Evolutionary conservation across 805 yeast species (phyloP).

Genomic region (Monosporozyma yasuniensis): DNA sequence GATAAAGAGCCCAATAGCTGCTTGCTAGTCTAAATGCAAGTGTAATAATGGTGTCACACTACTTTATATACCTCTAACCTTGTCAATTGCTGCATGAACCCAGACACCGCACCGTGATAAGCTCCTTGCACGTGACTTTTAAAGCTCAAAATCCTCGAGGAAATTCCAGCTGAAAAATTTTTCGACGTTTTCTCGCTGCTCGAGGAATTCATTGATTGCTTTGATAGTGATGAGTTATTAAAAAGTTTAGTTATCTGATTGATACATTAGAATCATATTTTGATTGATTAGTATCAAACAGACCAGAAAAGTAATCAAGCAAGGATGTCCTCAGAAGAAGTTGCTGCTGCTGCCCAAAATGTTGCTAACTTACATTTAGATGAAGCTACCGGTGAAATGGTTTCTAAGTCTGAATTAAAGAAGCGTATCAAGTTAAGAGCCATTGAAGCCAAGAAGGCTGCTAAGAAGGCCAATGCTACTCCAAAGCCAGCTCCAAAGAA

Average conservation of each 20-base stretch:
- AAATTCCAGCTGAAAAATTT: not conserved
- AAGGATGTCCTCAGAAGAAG: conserved; percentile 34
- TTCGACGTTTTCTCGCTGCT: not conserved
- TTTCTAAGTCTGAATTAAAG: conserved; percentile 92
- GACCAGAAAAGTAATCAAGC: not conserved
- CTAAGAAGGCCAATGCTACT: conserved; percentile 60
- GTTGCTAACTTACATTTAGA: conserved; percentile 75
- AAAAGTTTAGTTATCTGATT: no score
- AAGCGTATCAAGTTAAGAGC: conserved; percentile 88
- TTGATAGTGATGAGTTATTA: not conserved
- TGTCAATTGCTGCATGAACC: no score
- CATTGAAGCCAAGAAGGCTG: conserved; percentile 83
- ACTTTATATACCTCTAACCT: no score
- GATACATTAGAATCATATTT: not conserved
- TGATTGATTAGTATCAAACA: not conserved
- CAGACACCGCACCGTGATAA: not conserved
- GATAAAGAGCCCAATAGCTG: no score
- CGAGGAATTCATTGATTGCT: not conserved
- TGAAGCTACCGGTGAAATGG: conserved; percentile 92
- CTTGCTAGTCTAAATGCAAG: no score
- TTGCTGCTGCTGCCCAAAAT: conserved; percentile 60
- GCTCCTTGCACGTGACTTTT: not conserved
- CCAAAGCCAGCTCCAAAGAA: conserved; percentile 38
- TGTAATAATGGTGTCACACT: no score
- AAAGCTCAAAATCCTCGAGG: not conserved